phyloP scores from a whole-genome alignment of 352 stramenopile genomes.

The Phytophthora agathidicida region DNA sequence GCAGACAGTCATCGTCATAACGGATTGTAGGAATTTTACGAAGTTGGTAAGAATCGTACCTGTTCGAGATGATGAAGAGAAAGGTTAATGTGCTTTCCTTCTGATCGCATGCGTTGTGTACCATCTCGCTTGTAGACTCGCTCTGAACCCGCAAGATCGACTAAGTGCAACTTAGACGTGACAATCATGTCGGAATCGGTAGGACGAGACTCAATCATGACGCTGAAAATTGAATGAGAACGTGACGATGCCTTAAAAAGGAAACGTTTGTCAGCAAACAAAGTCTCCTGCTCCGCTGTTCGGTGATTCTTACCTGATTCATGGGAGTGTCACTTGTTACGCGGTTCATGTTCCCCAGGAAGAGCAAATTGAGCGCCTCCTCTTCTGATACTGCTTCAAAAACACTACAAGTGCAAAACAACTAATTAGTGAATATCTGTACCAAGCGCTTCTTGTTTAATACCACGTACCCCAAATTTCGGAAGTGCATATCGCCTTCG shows the following conservation, averaged over 20 bases:
- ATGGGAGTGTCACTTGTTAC: constrained; percentile 96
- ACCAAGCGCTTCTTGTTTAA: too few species aligned
- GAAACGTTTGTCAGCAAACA: neutral
- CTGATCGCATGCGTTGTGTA: constrained; percentile 88
- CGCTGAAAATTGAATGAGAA: constrained; percentile 97
- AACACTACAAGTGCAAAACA: constrained; percentile 39
- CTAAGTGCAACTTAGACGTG: constrained; percentile 93
- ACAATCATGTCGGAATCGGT: constrained; percentile 79
- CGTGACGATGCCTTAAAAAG: constrained; percentile 81
- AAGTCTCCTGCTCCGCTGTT: too few species aligned
- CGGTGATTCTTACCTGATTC: constrained; percentile 89
- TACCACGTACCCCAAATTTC: constrained; percentile 70
- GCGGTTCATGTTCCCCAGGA: constrained; percentile 96
- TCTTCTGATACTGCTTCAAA: constrained; percentile 89
- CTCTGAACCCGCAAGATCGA: constrained; percentile 96
- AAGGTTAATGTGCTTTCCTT: constrained; percentile 97
- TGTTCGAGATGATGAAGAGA: constrained; percentile 96
- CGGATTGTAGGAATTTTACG: neutral
- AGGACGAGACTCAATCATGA: constrained; percentile 89
- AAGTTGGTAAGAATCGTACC: constrained; percentile 22
- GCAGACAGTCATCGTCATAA: neutral
- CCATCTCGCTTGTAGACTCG: constrained; percentile 95
- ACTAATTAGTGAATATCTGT: neutral
- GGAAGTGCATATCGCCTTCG: constrained; percentile 82
- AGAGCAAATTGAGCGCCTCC: constrained; percentile 95